Conservation (phyloP, 148 eudicot species). For the Fagopyrum homotropicum region DNA sequence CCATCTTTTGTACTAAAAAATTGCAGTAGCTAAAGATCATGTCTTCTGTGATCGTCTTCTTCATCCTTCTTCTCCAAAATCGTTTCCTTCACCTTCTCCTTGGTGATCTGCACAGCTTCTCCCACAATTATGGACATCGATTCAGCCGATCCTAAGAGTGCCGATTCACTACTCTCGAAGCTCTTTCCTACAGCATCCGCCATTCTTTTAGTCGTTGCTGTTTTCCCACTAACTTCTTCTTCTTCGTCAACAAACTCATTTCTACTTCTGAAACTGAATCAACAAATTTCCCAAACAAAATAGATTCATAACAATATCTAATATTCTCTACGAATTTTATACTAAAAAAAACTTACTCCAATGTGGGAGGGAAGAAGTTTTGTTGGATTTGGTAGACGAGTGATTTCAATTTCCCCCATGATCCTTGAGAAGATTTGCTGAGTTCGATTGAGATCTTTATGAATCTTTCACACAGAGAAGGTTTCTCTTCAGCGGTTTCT, state of each 20-base stretch:
- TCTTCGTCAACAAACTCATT: neutral
- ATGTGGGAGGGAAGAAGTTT: slow-evolving; percentile 23
- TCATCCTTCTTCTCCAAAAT: slow-evolving; percentile 8
- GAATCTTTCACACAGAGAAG: neutral
- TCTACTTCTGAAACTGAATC: neutral
- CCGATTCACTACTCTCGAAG: slow-evolving; percentile 20
- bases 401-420: slow-evolving; percentile 24
- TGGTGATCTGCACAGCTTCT: slow-evolving; percentile 28
- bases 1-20: neutral
- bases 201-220: neutral
- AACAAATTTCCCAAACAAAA: neutral
- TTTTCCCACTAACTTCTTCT: too few species aligned
- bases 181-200: slow-evolving; percentile 29
- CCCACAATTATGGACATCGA: slow-evolving; percentile 24
- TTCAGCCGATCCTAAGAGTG: slow-evolving; percentile 31
- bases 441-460: slow-evolving; percentile 1
- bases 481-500: neutral
- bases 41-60: neutral
- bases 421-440: slow-evolving; percentile 11
- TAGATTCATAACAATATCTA: too few species aligned
- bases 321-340: too few species aligned
- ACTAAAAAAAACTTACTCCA: slow-evolving; percentile 21
- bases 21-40: neutral
- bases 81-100: slow-evolving; percentile 25
- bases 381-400: slow-evolving; percentile 18